Percentiles rank a stretch among this genome's conserved stretches.
Conservation (phyloP, 345 rosid species). For the Salix purpurea region DNA sequence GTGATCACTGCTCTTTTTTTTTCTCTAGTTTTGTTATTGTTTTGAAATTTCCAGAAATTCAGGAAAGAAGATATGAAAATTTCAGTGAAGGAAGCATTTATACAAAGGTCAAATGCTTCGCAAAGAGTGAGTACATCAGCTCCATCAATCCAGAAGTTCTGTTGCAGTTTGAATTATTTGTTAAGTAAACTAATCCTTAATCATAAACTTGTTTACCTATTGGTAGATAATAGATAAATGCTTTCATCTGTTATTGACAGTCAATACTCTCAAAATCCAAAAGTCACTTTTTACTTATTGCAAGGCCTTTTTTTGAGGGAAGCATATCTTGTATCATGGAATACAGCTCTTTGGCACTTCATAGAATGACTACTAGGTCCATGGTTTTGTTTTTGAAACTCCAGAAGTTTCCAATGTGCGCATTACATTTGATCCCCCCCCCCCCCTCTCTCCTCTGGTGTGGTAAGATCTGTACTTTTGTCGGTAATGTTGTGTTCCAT, state of each 20-base stretch:
- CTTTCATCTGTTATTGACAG: not conserved
- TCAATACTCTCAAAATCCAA: not conserved
- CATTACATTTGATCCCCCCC: not conserved
- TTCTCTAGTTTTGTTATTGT: not conserved
- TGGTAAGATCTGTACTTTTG: not conserved
- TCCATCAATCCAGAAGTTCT: not conserved
- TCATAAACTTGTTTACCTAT: not conserved
- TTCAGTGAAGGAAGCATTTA: conserved; percentile 80
- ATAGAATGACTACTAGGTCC: not conserved
- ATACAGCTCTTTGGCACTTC: not conserved
- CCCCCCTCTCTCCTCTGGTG: not conserved
- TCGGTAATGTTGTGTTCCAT: not conserved
- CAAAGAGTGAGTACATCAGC: conserved; percentile 55
- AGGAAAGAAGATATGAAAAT: conserved; percentile 83
- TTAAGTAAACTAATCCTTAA: not conserved
- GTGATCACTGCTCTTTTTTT: not conserved
- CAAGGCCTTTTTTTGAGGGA: not conserved
- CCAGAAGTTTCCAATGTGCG: not conserved
- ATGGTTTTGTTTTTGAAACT: not conserved
- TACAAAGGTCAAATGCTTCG: conserved; percentile 72
- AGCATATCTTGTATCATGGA: too few relatives aligned
- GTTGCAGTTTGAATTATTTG: not conserved
- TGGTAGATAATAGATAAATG: not conserved
- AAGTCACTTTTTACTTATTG: not conserved
- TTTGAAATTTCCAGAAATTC: conserved; percentile 61